Evolutionary conservation across 2,329 filamentous ascomycete genomes (phyloP), one percentile per base, ranked within the genome.

Genomic region (Nemania abortiva): DNA sequence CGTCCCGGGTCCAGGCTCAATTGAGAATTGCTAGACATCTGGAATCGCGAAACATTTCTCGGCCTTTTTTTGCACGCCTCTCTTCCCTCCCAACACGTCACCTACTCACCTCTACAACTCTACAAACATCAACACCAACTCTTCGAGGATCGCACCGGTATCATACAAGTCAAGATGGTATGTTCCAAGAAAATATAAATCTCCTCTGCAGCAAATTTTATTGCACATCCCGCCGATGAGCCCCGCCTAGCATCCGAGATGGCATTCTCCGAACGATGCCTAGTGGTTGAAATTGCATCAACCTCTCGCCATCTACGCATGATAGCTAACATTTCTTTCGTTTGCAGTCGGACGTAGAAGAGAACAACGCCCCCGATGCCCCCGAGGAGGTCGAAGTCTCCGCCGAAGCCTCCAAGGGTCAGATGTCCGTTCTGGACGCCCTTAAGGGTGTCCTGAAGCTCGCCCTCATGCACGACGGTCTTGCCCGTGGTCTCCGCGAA

Each of bases 361-460:
- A 98, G 92, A 94, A 91, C 86, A 92, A 90, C 85, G 90, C 91
- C 85, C 91, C 93, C 86, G 92, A 93, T 82, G 94, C 89, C 82
- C 83, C 85, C 81, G 90, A 92, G 83, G 96, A 98, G 89, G 95
- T 98, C 85, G 95, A 98, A 87, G 94, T 98, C 83, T 92, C 92
- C 82, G 94, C 92, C 85, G 95, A 97, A 87, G 92, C 90, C 83
- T 87, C 88, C 82, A 93, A 94, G 85, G 92, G 92, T 81, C 94
- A 94, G 89, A 98, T 99, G 95, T 95, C 93, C 83, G 95, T 98
- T 81, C 91, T 98, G 79, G 96, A 99, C 81, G 96, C 96, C 79
- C 92, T 99, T 81, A 99, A 99, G 91, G 96, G 96, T 84, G 96
- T 98, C 76, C 90, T 99, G 83, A 97, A 97, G 89, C 93, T 98